phyloP scores from a whole-genome alignment of 345 rosid species.

The Populus pruinosa region DNA sequence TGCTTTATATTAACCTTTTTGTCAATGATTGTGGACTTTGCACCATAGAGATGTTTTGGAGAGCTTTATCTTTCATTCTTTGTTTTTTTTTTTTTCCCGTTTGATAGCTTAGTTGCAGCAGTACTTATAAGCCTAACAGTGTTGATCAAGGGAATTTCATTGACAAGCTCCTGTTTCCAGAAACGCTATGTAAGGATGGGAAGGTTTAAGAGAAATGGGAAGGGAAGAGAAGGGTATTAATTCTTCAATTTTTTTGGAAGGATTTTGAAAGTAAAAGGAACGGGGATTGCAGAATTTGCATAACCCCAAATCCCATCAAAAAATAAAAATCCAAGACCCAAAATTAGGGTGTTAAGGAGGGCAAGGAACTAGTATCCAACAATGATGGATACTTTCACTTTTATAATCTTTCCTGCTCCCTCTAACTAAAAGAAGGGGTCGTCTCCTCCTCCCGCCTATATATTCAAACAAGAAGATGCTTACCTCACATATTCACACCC shows the following conservation, averaged over 20 bases:
- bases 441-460: background rate
- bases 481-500: background rate
- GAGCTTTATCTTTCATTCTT: too few species aligned
- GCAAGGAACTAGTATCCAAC: background rate
- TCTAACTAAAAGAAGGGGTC: background rate
- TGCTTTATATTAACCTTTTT: too few species aligned
- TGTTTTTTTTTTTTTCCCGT: too few species aligned
- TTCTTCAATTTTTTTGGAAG: background rate
- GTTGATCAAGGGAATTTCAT: background rate
- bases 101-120: too few species aligned
- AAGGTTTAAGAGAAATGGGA: background rate
- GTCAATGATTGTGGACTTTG: too few species aligned
- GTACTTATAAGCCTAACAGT: background rate
- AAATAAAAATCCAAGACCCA: background rate
- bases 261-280: background rate
- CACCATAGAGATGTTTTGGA: too few species aligned
- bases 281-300: background rate
- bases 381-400: background rate
- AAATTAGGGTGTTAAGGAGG: background rate
- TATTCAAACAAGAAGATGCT: background rate
- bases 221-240: background rate
- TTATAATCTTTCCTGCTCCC: background rate
- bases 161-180: background rate
- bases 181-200: background rate
- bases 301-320: background rate